These are phyloP conservation scores for Saccharomyces hybrid DNA, from an alignment of 1,139 yeast species.

Conservation along the genomic window DNA sequence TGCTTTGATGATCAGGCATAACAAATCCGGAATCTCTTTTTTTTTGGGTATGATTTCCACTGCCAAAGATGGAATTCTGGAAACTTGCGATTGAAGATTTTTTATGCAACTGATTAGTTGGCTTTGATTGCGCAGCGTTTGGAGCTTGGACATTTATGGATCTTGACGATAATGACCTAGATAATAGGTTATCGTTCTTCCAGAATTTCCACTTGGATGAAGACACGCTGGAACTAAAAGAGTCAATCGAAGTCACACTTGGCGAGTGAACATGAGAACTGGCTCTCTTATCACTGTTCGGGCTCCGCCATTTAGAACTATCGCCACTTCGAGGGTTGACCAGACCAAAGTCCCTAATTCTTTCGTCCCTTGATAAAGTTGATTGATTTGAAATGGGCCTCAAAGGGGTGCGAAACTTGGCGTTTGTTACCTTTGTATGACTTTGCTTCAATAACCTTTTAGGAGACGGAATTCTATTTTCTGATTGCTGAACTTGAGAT, in stretches of 20 bases:
- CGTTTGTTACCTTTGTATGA: neutral
- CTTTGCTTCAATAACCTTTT: neutral
- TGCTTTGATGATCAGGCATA: neutral
- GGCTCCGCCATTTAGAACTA: neutral
- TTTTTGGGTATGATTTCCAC: slow-evolving; percentile 4
- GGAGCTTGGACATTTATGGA: neutral
- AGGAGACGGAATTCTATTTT: neutral
- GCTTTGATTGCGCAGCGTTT: neutral
- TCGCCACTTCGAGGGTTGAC: neutral
- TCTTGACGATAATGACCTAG: neutral
- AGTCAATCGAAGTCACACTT: neutral
- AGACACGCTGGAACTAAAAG: neutral
- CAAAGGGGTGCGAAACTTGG: neutral
- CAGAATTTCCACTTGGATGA: slow-evolving; percentile 31
- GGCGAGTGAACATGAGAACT: neutral
- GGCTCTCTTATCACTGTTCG: neutral
- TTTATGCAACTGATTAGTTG: slow-evolving; percentile 11
- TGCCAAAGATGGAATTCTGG: slow-evolving; percentile 15
- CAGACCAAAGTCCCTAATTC: neutral
- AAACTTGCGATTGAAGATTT: slow-evolving; percentile 21
- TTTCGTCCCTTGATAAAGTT: neutral
- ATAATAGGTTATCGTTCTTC: slow-evolving; percentile 18
- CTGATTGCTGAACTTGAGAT: neutral
- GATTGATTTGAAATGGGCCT: neutral
- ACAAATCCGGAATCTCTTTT: slow-evolving; percentile 3